Conservation (phyloP, 2,329 filamentous ascomycete species). For the Penicillium sp. region DNA sequence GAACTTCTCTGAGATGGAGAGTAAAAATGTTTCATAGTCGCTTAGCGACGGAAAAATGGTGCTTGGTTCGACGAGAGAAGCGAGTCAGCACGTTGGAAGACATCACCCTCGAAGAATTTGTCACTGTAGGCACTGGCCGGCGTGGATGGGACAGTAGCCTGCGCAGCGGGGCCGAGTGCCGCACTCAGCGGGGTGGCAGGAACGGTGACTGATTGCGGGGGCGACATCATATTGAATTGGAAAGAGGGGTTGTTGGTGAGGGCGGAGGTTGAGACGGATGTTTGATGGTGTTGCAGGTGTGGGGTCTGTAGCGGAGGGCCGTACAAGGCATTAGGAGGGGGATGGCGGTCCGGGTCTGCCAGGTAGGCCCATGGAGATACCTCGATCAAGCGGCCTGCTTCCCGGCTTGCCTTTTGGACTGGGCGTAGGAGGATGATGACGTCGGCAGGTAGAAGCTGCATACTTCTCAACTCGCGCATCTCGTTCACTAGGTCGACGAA, state of each 20-base stretch:
- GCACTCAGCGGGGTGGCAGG: slow-evolving; percentile 89
- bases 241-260: slow-evolving; percentile 21
- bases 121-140: slow-evolving; percentile 51
- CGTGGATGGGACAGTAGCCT: slow-evolving; percentile 76
- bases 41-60: slow-evolving; percentile 43
- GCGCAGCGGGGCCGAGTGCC: slow-evolving; percentile 82
- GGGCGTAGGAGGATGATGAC: slow-evolving; percentile 73
- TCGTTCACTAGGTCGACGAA: slow-evolving; percentile 50
- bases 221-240: slow-evolving; percentile 31
- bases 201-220: slow-evolving; percentile 57
- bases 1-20: neutral
- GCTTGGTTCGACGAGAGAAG: slow-evolving; percentile 45
- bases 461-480: slow-evolving; percentile 47
- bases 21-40: slow-evolving; percentile 20
- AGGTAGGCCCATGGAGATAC: slow-evolving; percentile 63
- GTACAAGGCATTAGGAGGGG: slow-evolving; percentile 31
- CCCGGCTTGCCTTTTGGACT: slow-evolving; percentile 78
- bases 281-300: slow-evolving; percentile 32
- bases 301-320: slow-evolving; percentile 38
- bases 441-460: slow-evolving; percentile 59
- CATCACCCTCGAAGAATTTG: slow-evolving; percentile 50
- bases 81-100: slow-evolving; percentile 51
- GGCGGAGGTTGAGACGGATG: slow-evolving; percentile 30
- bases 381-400: slow-evolving; percentile 72
- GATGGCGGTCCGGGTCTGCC: slow-evolving; percentile 40